phyloP scores from a whole-genome alignment of 345 rosid genomes.

The Linum lewisii region DNA sequence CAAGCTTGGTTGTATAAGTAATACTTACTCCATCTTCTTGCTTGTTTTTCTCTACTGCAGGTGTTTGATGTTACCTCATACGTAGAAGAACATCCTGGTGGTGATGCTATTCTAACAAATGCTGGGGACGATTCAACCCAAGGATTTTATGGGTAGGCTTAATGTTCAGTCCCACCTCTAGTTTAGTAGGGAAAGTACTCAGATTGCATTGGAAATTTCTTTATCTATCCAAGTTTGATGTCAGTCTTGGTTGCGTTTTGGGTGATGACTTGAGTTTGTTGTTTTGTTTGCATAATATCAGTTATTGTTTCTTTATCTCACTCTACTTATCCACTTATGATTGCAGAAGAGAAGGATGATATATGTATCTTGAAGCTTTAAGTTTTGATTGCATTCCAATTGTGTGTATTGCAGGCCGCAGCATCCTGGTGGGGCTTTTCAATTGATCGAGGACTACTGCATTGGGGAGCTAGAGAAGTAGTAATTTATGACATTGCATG shows the following conservation, averaged over 20 bases:
- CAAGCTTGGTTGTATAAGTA: not conserved
- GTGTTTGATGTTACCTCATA: constrained; percentile 82
- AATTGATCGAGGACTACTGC: constrained; percentile 75
- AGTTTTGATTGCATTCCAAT: not conserved
- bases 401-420: constrained; percentile 48
- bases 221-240: too few species aligned
- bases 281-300: too few species aligned
- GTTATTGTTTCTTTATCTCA: too few species aligned
- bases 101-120: constrained; percentile 75
- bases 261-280: too few species aligned
- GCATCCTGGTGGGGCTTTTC: constrained; percentile 67
- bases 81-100: constrained; percentile 97
- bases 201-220: too few species aligned
- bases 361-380: too few species aligned
- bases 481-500: not conserved
- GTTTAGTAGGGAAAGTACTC: too few species aligned
- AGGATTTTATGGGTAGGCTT: constrained; percentile 74
- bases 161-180: not conserved
- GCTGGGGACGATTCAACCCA: constrained; percentile 93
- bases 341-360: too few species aligned
- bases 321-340: too few species aligned
- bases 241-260: too few species aligned
- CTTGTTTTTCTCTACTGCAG: constrained; percentile 24
- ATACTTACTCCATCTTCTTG: not conserved
- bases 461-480: constrained; percentile 48